Percentiles rank a stretch among this genome's conserved stretches.
These are phyloP conservation scores for Cordyceps tenuipes DNA, from an alignment of 2,329 filamentous ascomycete genomes.

Conservation along the genomic window DNA sequence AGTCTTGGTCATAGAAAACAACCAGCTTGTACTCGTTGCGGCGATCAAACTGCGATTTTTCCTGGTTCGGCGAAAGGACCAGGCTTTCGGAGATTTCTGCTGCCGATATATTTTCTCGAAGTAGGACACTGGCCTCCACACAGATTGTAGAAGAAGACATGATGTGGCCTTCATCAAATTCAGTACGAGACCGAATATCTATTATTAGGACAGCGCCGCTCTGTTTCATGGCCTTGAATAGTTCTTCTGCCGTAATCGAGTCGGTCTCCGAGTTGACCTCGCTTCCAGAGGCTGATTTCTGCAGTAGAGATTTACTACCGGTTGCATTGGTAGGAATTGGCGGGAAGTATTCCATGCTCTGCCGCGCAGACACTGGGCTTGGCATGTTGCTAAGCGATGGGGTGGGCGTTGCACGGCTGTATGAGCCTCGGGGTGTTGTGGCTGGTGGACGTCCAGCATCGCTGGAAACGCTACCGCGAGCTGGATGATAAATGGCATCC, in stretches of 20 bases:
- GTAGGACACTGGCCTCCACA: slow-evolving; percentile 68
- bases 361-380: slow-evolving; percentile 21
- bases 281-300: slow-evolving; percentile 13
- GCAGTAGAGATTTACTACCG: slow-evolving; percentile 19
- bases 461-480: slow-evolving; percentile 59
- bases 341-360: slow-evolving; percentile 25
- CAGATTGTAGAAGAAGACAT: slow-evolving; percentile 78
- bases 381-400: slow-evolving; percentile 25
- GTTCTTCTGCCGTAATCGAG: slow-evolving; percentile 57
- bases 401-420: slow-evolving; percentile 50
- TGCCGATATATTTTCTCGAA: slow-evolving; percentile 59
- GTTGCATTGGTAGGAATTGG: slow-evolving; percentile 10
- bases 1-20: slow-evolving; percentile 77
- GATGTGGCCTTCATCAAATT: slow-evolving; percentile 85
- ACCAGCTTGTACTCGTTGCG: slow-evolving; percentile 75
- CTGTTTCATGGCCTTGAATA: slow-evolving; percentile 60
- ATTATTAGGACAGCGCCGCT: slow-evolving; percentile 64
- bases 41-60: slow-evolving; percentile 64
- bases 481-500: slow-evolving; percentile 71
- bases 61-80: slow-evolving; percentile 62
- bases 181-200: slow-evolving; percentile 71
- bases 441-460: slow-evolving; percentile 57
- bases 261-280: slow-evolving; percentile 33
- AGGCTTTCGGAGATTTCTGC: slow-evolving; percentile 58
- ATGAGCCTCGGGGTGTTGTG: slow-evolving; percentile 55